Base-by-base conservation (phyloP, 2,329 filamentous ascomycete species). In the Phaeosphaeria sp. region DNA sequence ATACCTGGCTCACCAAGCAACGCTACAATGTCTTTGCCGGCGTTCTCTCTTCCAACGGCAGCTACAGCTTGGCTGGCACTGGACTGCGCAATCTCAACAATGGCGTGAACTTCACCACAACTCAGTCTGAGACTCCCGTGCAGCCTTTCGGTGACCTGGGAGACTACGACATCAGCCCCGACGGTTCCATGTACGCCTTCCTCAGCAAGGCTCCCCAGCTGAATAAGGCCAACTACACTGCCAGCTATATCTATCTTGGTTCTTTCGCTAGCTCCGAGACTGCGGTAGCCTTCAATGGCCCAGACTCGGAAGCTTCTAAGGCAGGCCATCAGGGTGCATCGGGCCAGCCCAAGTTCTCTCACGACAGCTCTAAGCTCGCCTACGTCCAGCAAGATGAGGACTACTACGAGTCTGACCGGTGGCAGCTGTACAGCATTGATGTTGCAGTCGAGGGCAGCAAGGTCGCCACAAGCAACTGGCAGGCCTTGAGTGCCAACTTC, bases 401-500 rank as follows among this genome's bases (percentile, higher is more conserved):
- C 47, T 74, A 74, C 64, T 96, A 97, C 73, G 93, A 97, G 78
- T 87, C 89, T n/a, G 92, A 97, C 78, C 89, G 89, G 72, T 83
- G 87, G 51, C 83, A 87, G 47, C 61, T 76, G 7, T 77, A 77
- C 64, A 67, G 67, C 30, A 61, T 74, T 25, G 74, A 75, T 51
- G 62, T 77, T 46, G 64, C 56, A 42, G 58, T 55, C 11, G 53
- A 64, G 25, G 62, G 61, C 20, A 61, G 56, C 24, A 62, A 60
- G 46, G 63, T 71, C 18, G 56, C 65, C 15, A 63, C 65, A 21
- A 72, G 67, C 63, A 72, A 74, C 64, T 75, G 65, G 68, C 73
- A 72, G 51, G 53, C 56, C 7, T 59, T 76, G 24, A 69, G 70
- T 21, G 51, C 70, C 20, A 56, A 63, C 6, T 77, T 68, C 48